These are phyloP conservation scores for Coemansia pectinata DNA, from an alignment of 192 early-diverging fungal species.

Conservation along the genomic window DNA sequence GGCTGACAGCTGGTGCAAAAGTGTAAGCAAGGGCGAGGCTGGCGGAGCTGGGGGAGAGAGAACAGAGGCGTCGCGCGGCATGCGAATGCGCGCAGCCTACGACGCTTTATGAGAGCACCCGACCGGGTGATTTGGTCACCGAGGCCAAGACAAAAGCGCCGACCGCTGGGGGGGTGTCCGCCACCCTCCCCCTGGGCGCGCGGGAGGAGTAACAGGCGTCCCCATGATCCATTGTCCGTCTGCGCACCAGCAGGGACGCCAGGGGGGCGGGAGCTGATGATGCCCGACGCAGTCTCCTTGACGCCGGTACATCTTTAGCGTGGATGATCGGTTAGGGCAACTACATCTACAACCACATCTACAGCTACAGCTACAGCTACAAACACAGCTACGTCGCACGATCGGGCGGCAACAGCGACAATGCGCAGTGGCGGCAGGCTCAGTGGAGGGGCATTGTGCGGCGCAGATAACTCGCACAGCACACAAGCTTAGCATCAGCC, in stretches of 20 bases:
- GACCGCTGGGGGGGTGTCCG: not conserved
- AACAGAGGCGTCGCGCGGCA: not conserved
- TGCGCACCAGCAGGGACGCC: slow-evolving; percentile 4
- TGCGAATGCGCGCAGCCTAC: slow-evolving; percentile 3
- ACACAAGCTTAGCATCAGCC: not conserved
- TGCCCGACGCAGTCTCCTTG: not conserved
- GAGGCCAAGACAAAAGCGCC: slow-evolving; percentile 16
- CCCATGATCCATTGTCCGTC: slow-evolving; percentile 24
- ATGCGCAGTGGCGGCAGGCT: not conserved
- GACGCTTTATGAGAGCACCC: slow-evolving; percentile 3
- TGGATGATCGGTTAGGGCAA: not conserved
- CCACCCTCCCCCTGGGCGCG: not conserved
- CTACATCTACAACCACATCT: not conserved
- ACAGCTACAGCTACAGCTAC: not conserved
- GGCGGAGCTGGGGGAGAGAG: no score
- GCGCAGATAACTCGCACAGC: not conserved
- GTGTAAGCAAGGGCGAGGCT: not conserved
- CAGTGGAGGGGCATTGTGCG: not conserved
- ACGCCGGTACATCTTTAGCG: not conserved
- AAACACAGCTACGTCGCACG: not conserved
- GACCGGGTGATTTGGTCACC: slow-evolving; percentile 56
- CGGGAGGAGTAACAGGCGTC: slow-evolving; percentile 6
- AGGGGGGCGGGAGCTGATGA: not conserved
- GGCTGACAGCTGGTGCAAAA: not conserved
- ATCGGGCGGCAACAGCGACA: slow-evolving; percentile 8